These are phyloP conservation scores for Polychaeton citri DNA, from an alignment of 2,329 filamentous ascomycete species.

Conservation along the genomic window DNA sequence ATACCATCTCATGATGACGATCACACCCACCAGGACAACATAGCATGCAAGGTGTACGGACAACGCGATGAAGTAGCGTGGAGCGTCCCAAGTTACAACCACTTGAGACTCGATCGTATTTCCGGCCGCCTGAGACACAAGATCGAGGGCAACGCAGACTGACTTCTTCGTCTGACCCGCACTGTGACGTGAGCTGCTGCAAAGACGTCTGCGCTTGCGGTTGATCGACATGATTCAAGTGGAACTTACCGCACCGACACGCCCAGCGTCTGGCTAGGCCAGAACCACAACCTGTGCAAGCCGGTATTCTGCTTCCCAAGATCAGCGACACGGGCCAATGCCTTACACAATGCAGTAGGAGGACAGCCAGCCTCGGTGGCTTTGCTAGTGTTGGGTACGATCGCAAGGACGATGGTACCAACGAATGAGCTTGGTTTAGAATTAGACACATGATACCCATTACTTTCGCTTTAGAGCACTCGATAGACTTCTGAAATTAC, in stretches of 20 bases:
- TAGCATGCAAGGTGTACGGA: conserved; percentile 59
- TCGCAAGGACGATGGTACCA: conserved; percentile 61
- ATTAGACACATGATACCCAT: too few relatives aligned
- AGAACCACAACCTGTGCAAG: conserved; percentile 31
- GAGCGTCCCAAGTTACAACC: conserved; percentile 46
- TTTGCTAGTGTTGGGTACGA: conserved; percentile 44
- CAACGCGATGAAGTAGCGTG: conserved; percentile 57
- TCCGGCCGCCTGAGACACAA: conserved; percentile 55
- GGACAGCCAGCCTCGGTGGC: conserved; percentile 49
- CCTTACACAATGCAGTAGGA: conserved; percentile 58
- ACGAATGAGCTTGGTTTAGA: conserved; percentile 53
- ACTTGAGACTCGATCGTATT: conserved; percentile 57
- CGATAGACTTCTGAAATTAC: too few relatives aligned
- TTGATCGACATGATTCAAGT: too few relatives aligned
- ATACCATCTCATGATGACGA: conserved; percentile 28
- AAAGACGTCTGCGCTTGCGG: too few relatives aligned
- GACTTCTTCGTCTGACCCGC: conserved; percentile 64
- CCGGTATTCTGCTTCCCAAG: conserved; percentile 41
- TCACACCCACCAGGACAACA: conserved; percentile 31
- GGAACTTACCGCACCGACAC: too few relatives aligned
- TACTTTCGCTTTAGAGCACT: too few relatives aligned
- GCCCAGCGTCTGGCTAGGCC: too few relatives aligned
- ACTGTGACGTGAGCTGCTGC: conserved; percentile 55
- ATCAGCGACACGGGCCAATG: conserved; percentile 14
- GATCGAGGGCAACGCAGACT: conserved; percentile 54